Evolutionary conservation across 2,329 filamentous ascomycete species (phyloP), one percentile per base, ranked within the genome.

Genomic region (Emergomyces pasteurianus): DNA sequence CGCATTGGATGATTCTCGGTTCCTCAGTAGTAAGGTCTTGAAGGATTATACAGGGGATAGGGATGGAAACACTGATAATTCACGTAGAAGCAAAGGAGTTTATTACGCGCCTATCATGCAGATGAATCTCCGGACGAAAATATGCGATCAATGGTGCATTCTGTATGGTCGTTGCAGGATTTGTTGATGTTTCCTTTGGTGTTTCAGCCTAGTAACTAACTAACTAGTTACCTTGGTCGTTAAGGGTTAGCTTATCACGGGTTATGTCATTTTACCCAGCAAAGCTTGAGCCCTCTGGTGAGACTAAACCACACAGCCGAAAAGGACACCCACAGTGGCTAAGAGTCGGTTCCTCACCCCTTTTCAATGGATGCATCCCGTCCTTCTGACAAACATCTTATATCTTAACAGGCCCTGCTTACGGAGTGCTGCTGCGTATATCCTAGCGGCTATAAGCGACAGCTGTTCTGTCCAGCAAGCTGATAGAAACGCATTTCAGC

Each of bases 131-230:
- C 26, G 46, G 36, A 47, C 23, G 43, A 47, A 26, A 47, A 47
- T 26, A 26, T 47, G 10, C 43, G 4, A 36, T 34, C 49, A 31
- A 50, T 50, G 5, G 16, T 28, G 23, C 47, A 31, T 14, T 28
- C 28, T 3, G 14, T 10, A 28, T 12, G 9, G 16, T 10, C 21
- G 49, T 10, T 34, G 28, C 28, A 34, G 2, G 26, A n/a, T 21
- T 46, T 46, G 36, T n/a, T 16, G 42, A 21, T 46, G 42, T 46
- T 52, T n/a, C 26, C 14, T 52, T 18, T 2, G 9, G 12, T 52
- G 49, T 52, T 52, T 52, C 49, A 52, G 49, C 49, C 49, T 52
- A n/a, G n/a, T n/a, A n/a, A n/a, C n/a, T n/a, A n/a, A n/a, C n/a
- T n/a, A n/a, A n/a, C n/a, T n/a, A n/a, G n/a, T 50, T 50, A 46